Percentiles rank a stretch among this genome's conserved stretches.
phyloP scores from a whole-genome alignment of 1,284 basidiomycete species.

The Bondarzewia mesenterica region DNA sequence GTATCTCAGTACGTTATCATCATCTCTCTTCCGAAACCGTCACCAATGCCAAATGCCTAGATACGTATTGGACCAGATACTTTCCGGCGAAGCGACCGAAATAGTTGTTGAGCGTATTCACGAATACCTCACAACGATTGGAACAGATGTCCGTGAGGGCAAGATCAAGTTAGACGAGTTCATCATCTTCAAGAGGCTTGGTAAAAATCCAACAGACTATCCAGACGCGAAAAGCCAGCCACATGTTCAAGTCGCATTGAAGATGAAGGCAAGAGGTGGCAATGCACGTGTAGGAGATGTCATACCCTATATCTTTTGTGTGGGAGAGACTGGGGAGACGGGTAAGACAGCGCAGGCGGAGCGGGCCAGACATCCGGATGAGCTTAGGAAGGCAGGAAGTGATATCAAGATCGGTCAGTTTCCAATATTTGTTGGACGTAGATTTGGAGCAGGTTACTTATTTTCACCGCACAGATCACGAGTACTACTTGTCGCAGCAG shows the following conservation, averaged over 20 bases:
- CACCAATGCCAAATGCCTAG: constrained; percentile 39
- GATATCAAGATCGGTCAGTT: constrained; percentile 66
- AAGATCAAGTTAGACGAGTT: constrained; percentile 86
- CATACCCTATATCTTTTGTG: constrained; percentile 93
- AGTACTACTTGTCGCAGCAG: constrained; percentile 89
- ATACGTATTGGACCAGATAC: constrained; percentile 82
- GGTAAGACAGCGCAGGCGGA: constrained; percentile 80
- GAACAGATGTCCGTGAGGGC: constrained; percentile 71
- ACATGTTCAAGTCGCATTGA: constrained; percentile 93
- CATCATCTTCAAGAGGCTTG: constrained; percentile 91
- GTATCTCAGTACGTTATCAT: constrained; percentile 74
- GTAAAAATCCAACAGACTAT: constrained; percentile 94
- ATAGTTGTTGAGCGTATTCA: constrained; percentile 88
- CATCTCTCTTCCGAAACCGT: neutral
- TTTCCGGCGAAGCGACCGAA: constrained; percentile 90
- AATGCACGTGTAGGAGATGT: constrained; percentile 86
- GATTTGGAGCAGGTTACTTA: neutral
- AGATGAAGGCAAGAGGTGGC: constrained; percentile 80
- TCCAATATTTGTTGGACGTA: neutral
- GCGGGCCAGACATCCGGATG: constrained; percentile 90
- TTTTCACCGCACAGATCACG: constrained; percentile 55
- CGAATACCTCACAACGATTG: constrained; percentile 76
- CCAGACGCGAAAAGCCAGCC: constrained; percentile 93
- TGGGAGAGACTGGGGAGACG: constrained; percentile 66
- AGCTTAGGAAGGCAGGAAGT: constrained; percentile 65